These are phyloP conservation scores for Quercus suber DNA, from an alignment of 306 rosid genomes.

Conservation along the genomic window DNA sequence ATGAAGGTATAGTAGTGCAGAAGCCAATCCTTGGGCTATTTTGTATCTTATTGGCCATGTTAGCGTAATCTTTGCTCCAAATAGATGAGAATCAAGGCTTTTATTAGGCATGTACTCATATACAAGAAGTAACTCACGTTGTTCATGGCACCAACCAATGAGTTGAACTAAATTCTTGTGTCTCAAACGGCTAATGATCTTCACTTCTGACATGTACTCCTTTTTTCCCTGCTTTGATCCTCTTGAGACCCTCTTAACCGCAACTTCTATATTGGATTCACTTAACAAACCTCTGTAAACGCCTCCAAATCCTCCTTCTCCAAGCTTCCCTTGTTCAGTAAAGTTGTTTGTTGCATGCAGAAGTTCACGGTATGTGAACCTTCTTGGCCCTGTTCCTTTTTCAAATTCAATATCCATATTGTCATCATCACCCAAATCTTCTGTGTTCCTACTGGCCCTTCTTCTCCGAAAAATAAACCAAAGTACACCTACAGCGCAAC, in stretches of 20 bases:
- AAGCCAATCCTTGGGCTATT: background rate
- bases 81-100: too few relatives aligned
- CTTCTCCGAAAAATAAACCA: conserved; percentile 47
- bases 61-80: too few relatives aligned
- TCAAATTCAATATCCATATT: conserved; percentile 59
- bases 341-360: conserved; percentile 13
- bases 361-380: conserved; percentile 54
- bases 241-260: too few relatives aligned
- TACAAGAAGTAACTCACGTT: too few relatives aligned
- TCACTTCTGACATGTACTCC: too few relatives aligned
- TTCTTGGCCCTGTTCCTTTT: conserved; percentile 58
- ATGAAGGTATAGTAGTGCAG: conserved; percentile 65
- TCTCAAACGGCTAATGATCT: too few relatives aligned
- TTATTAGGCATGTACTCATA: too few relatives aligned
- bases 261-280: conserved; percentile 9
- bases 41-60: too few relatives aligned
- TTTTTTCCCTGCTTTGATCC: too few relatives aligned
- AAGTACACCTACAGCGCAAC: conserved; percentile 33
- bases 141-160: too few relatives aligned
- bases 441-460: conserved; percentile 5
- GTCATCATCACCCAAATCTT: conserved; percentile 24
- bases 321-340: background rate
- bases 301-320: conserved; percentile 78
- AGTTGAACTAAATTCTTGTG: too few relatives aligned
- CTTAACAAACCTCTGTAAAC: too few relatives aligned